These are phyloP conservation scores for Allomyces arbusculus DNA, from an alignment of 192 early-diverging fungal species.

Conservation along the genomic window DNA sequence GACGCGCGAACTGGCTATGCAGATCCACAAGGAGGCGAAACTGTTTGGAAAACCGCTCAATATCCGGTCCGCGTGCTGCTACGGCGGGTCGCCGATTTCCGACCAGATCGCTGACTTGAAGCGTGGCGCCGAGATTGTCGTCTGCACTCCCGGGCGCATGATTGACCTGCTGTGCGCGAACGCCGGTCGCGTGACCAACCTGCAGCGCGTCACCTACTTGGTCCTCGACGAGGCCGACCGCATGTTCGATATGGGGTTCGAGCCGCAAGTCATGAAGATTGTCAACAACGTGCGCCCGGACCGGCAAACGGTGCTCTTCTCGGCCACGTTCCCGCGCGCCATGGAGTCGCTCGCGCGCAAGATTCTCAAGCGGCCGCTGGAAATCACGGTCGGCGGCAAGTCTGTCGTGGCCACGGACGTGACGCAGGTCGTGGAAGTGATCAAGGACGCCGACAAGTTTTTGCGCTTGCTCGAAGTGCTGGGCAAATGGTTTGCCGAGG, in stretches of 20 bases:
- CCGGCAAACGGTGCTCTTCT: slow-evolving; percentile 76
- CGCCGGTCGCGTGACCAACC: slow-evolving; percentile 66
- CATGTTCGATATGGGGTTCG: slow-evolving; percentile 99
- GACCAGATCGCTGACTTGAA: slow-evolving; percentile 77
- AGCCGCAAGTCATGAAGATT: slow-evolving; percentile 93
- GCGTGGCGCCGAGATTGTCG: slow-evolving; percentile 74
- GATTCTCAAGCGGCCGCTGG: slow-evolving; percentile 68
- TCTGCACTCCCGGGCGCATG: slow-evolving; percentile 79
- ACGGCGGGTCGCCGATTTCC: slow-evolving; percentile 70
- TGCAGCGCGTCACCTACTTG: slow-evolving; percentile 75
- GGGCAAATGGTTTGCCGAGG: slow-evolving; percentile 52
- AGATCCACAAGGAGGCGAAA: slow-evolving; percentile 82
- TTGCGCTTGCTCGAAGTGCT: slow-evolving; percentile 69
- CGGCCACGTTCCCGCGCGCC: slow-evolving; percentile 86
- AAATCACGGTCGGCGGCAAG: slow-evolving; percentile 88
- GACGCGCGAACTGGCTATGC: slow-evolving; percentile 76
- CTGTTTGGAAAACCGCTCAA: slow-evolving; percentile 70
- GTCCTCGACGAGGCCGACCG: slow-evolving; percentile 92
- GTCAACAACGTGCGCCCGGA: slow-evolving; percentile 73
- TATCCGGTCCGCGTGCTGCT: slow-evolving; percentile 72
- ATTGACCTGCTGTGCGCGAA: slow-evolving; percentile 76
- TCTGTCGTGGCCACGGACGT: slow-evolving; percentile 75
- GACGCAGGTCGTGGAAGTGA: slow-evolving; percentile 72
- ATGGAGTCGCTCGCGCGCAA: slow-evolving; percentile 92
- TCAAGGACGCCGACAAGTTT: slow-evolving; percentile 61